Percentiles rank a stretch among this genome's conserved stretches.
phyloP scores from a whole-genome alignment of 306 rosid species.

The Quercus agrifolia region DNA sequence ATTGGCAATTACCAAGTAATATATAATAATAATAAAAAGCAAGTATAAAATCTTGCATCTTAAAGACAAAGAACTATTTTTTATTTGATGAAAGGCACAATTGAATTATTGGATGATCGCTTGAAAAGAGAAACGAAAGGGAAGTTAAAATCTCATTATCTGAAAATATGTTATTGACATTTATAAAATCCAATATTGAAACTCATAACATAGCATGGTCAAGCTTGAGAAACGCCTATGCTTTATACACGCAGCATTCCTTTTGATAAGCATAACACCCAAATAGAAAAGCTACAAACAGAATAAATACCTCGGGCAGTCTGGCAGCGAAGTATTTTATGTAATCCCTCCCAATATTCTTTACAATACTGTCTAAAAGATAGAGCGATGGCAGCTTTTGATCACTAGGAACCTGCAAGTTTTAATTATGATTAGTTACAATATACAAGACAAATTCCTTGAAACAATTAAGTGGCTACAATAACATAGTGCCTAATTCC shows the following conservation, averaged over 20 bases:
- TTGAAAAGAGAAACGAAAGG: conserved; percentile 7
- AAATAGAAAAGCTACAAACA: conserved; percentile 10
- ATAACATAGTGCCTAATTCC: background rate
- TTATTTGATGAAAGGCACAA: conserved; percentile 17
- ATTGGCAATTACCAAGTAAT: conserved; percentile 22
- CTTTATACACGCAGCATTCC: background rate
- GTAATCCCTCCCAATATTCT: conserved; percentile 94
- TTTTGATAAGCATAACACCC: background rate
- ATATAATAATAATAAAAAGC: conserved; percentile 29
- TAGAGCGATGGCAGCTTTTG: conserved; percentile 94
- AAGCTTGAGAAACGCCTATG: background rate
- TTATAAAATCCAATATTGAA: conserved; percentile 5
- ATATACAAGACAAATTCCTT: background rate
- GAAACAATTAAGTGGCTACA: conserved; percentile 12
- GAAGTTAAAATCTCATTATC: background rate
- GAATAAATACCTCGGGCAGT: conserved; percentile 76
- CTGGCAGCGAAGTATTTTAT: conserved; percentile 76
- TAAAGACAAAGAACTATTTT: conserved; percentile 7
- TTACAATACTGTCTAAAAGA: conserved; percentile 93
- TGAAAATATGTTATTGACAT: background rate
- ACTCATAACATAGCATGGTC: conserved; percentile 3
- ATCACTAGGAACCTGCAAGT: conserved; percentile 85
- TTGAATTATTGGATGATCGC: conserved; percentile 14
- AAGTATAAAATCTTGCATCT: conserved; percentile 6
- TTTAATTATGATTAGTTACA: conserved; percentile 21